Conservation (phyloP, 1,139 yeast species). For the Taiozyma onychis region DNA sequence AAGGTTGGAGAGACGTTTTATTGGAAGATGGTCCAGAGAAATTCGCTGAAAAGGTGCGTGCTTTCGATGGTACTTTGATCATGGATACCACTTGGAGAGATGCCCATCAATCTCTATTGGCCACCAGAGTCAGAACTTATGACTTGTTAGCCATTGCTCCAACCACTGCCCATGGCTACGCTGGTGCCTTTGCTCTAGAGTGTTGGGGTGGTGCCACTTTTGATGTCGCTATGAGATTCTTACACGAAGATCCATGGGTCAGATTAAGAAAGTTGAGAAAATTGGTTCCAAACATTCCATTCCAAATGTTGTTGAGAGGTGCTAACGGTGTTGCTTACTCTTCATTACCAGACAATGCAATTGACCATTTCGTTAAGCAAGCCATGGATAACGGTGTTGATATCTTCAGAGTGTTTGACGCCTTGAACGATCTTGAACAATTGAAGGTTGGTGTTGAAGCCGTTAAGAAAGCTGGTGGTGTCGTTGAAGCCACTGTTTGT, state of each 20-base stretch:
- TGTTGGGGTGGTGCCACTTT: conserved; percentile 99
- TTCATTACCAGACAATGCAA: conserved; percentile 96
- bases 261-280: conserved; percentile 83
- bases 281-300: conserved; percentile 95
- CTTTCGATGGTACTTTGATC: conserved; percentile 77
- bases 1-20: conserved; percentile 90
- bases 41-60: conserved; percentile 83
- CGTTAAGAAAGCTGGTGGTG: conserved; percentile 97
- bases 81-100: conserved; percentile 99
- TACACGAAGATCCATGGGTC: conserved; percentile 98
- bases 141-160: conserved; percentile 91
- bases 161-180: conserved; percentile 83
- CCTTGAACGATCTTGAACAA: conserved; percentile 93
- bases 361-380: conserved; percentile 91
- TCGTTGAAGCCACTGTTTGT: conserved; percentile 96
- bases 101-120: conserved; percentile 97
- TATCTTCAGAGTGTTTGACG: conserved; percentile 96
- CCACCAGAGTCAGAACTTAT: conserved; percentile 94
- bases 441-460: conserved; percentile 97
- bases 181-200: conserved; percentile 91
- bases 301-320: conserved; percentile 98
- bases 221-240: conserved; percentile 96
- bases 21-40: conserved; percentile 81
- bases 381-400: conserved; percentile 97
- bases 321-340: conserved; percentile 99